Conservation (phyloP, 163 green algal species). For the Prototheca cutis region DNA sequence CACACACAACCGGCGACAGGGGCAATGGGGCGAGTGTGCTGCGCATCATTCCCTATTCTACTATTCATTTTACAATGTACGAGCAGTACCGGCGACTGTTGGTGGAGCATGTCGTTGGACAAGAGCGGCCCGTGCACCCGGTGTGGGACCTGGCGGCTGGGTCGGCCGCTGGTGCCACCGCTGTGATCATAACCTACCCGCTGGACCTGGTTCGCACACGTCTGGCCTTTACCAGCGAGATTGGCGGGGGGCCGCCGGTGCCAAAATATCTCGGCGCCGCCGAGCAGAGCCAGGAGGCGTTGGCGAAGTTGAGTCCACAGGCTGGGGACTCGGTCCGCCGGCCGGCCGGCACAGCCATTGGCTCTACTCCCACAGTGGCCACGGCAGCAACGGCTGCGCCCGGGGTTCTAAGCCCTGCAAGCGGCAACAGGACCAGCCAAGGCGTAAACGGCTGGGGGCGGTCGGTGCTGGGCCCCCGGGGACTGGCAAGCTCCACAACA, state of each 20-base stretch:
- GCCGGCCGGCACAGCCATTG: too few species aligned
- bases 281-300: too few species aligned
- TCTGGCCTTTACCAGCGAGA: constrained; percentile 53
- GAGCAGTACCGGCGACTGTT: constrained; percentile 54
- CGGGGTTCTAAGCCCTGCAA: too few species aligned
- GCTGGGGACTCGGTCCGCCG: too few species aligned
- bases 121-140: constrained; percentile 23
- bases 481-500: too few species aligned
- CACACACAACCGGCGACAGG: constrained; percentile 21
- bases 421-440: too few species aligned
- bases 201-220: constrained; percentile 85
- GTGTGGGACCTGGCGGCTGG: constrained; percentile 62
- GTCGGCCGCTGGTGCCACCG: constrained; percentile 48
- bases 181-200: constrained; percentile 82
- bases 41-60: constrained; percentile 77
- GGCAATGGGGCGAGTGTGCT: constrained; percentile 75
- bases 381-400: too few species aligned
- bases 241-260: not conserved
- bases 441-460: too few species aligned
- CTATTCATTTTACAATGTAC: constrained; percentile 74
- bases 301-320: too few species aligned
- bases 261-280: not conserved
- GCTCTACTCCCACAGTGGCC: too few species aligned
- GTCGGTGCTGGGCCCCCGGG: too few species aligned
- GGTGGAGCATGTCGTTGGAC: constrained; percentile 3